These are phyloP conservation scores for Lachnellula willkommii DNA, from an alignment of 2,329 filamentous ascomycete species.

Conservation along the genomic window DNA sequence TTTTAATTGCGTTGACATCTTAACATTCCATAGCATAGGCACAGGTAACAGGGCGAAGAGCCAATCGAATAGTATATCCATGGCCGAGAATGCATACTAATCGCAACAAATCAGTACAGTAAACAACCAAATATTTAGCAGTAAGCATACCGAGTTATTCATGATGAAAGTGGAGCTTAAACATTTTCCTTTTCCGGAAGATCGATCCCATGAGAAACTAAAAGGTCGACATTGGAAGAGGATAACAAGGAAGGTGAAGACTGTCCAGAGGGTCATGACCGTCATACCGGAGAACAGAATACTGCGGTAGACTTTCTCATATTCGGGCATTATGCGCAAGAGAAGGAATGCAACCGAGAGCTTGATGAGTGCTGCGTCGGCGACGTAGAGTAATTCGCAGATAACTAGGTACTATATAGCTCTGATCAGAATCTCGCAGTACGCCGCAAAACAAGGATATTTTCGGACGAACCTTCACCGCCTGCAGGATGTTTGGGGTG, in stretches of 20 bases:
- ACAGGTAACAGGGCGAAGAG: constrained; percentile 40
- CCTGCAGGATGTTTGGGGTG: constrained; percentile 6
- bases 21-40: constrained; percentile 34
- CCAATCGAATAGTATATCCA: constrained; percentile 44
- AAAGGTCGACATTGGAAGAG: constrained; percentile 21
- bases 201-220: constrained; percentile 46
- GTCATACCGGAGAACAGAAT: constrained; percentile 42
- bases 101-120: no score
- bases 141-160: neutral
- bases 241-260: constrained; percentile 39
- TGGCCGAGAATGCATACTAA: constrained; percentile 36
- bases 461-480: constrained; percentile 10
- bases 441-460: no score
- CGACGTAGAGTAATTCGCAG: constrained; percentile 15
- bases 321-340: constrained; percentile 35
- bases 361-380: constrained; percentile 19
- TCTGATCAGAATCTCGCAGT: neutral
- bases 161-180: constrained; percentile 3
- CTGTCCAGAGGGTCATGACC: constrained; percentile 45
- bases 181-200: constrained; percentile 13
- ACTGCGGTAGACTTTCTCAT: constrained; percentile 40
- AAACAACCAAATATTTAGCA: no score
- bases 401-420: constrained; percentile 40
- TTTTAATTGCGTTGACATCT: constrained; percentile 38
- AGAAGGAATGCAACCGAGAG: constrained; percentile 39